Percentiles rank a stretch among this genome's conserved stretches.
phyloP scores from a whole-genome alignment of 441 rosid genomes.

The Theobroma grandiflorum region DNA sequence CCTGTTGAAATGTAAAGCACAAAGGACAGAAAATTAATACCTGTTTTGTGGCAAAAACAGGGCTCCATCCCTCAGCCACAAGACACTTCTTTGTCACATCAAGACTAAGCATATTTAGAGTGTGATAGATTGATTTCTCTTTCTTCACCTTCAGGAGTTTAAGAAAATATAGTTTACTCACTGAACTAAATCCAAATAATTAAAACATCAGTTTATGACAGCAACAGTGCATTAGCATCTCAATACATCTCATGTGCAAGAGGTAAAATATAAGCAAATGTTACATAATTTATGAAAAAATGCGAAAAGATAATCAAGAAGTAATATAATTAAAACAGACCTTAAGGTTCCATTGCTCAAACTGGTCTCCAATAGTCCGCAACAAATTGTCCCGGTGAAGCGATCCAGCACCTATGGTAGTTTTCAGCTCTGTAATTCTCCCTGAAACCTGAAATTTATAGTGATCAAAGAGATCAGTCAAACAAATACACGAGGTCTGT shows the following conservation, averaged over 20 bases:
- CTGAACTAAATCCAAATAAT: slow-evolving; percentile 10
- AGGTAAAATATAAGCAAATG: slow-evolving; percentile 21
- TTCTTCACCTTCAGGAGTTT: slow-evolving; percentile 63
- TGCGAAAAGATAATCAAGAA: slow-evolving; percentile 11
- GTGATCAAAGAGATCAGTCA: slow-evolving; percentile 14
- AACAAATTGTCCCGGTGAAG: slow-evolving; percentile 66
- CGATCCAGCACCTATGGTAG: slow-evolving; percentile 74
- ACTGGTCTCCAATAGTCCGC: slow-evolving; percentile 69
- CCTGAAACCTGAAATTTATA: slow-evolving; percentile 69
- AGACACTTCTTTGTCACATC: slow-evolving; percentile 87
- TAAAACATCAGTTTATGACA: slow-evolving; percentile 5
- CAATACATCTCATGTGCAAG: slow-evolving; percentile 20
- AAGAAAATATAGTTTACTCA: slow-evolving; percentile 23
- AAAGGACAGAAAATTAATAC: slow-evolving; percentile 39
- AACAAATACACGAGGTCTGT: not conserved
- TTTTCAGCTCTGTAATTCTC: slow-evolving; percentile 74
- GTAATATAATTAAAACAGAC: slow-evolving; percentile 45
- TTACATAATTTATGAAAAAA: not conserved
- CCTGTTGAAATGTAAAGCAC: not conserved
- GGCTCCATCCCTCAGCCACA: slow-evolving; percentile 85
- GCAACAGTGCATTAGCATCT: slow-evolving; percentile 14
- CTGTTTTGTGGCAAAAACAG: slow-evolving; percentile 74
- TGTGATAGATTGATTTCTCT: slow-evolving; percentile 81
- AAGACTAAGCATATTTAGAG: slow-evolving; percentile 78
- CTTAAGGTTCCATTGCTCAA: slow-evolving; percentile 80